A percentile compares a stretch with the other conserved stretches of the same genome.
Evolutionary conservation across 768 basidiomycete species (phyloP).

Genomic region (Astraeus odoratus): DNA sequence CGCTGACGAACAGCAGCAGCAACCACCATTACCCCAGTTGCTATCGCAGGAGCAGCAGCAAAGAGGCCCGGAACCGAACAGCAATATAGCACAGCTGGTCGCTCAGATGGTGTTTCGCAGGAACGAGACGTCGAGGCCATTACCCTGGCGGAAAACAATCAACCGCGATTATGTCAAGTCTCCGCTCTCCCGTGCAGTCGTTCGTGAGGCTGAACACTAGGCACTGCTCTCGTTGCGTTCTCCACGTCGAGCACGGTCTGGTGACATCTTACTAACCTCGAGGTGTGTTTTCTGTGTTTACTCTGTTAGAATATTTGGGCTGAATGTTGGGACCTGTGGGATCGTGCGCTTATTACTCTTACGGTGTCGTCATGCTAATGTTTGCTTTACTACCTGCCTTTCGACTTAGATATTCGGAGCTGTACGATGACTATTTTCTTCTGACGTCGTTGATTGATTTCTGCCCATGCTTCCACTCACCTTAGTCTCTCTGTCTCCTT

Average conservation of each 20-base stretch:
- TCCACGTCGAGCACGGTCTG: neutral
- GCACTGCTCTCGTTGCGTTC: neutral
- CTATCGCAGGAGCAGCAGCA: slow-evolving; percentile 2
- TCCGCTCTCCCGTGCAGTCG: slow-evolving; percentile 20
- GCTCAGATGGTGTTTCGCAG: slow-evolving; percentile 43
- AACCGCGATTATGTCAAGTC: slow-evolving; percentile 22
- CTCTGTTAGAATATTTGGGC: neutral
- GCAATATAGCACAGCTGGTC: slow-evolving; percentile 35
- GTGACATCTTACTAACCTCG: neutral
- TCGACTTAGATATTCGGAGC: slow-evolving; percentile 14
- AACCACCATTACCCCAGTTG: neutral
- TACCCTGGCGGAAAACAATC: slow-evolving; percentile 30
- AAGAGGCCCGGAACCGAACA: slow-evolving; percentile 16
- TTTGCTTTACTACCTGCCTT: slow-evolving; percentile 2
- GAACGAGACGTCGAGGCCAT: slow-evolving; percentile 31
- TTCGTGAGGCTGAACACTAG: slow-evolving; percentile 4
- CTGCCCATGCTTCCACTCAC: slow-evolving; percentile 9
- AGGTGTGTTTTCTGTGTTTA: slow-evolving; percentile 3
- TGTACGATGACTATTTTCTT: neutral
- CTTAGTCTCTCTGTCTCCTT: slow-evolving; percentile 4
- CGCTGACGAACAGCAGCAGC: slow-evolving; percentile 1
- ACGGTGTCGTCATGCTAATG: slow-evolving; percentile 7
- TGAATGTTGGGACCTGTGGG: neutral
- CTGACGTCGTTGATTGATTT: neutral
- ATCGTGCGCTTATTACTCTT: neutral